Percentiles rank a stretch among this genome's conserved stretches.
Conservation (phyloP, 495 filamentous ascomycete species). For the Penicillium crystallinum region DNA sequence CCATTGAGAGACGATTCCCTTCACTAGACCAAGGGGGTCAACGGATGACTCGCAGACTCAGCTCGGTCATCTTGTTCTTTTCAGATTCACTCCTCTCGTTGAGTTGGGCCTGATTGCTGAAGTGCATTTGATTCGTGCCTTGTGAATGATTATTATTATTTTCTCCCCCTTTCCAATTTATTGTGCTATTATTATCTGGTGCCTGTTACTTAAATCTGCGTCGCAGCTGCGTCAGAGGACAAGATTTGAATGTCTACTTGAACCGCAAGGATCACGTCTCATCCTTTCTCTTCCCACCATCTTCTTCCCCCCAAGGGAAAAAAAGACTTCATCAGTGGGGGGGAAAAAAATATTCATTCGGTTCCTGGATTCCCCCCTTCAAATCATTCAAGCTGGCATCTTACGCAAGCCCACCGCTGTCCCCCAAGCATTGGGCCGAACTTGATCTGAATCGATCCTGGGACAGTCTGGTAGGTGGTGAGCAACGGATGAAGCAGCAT, state of each 20-base stretch:
- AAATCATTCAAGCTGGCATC: slow-evolving; percentile 51
- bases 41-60: background rate
- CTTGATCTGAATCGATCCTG: slow-evolving; percentile 42
- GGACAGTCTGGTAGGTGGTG: slow-evolving; percentile 62
- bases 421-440: slow-evolving; percentile 52
- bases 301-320: background rate
- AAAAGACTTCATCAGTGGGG: background rate
- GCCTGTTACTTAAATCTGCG: background rate
- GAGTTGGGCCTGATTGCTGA: background rate
- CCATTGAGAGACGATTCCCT: too few species aligned
- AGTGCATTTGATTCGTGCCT: slow-evolving; percentile 2
- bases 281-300: background rate
- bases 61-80: slow-evolving; percentile 13
- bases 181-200: background rate
- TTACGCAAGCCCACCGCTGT: slow-evolving; percentile 53
- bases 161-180: background rate
- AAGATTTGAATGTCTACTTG: slow-evolving; percentile 7
- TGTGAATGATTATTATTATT: too few species aligned
- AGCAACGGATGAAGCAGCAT: slow-evolving; percentile 63
- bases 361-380: background rate
- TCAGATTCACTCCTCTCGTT: slow-evolving; percentile 14
- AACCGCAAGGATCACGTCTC: slow-evolving; percentile 1
- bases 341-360: background rate
- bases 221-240: slow-evolving; percentile 7
- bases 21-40: too few species aligned